These are phyloP conservation scores for Protomyces pachydermus DNA, from an alignment of 1,139 yeast genomes.

Conservation along the genomic window DNA sequence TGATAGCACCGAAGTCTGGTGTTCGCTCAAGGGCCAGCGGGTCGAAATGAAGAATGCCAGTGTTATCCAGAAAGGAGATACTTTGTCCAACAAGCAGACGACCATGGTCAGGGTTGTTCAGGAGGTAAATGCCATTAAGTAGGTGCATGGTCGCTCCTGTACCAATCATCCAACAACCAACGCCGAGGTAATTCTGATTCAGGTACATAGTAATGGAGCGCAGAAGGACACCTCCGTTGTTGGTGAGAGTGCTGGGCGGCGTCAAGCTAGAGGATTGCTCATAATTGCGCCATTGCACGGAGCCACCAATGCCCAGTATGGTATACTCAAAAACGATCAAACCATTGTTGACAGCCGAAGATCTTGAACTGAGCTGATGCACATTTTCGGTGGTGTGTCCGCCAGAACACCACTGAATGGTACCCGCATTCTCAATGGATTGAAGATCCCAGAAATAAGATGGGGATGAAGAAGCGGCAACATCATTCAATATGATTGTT, in stretches of 20 bases:
- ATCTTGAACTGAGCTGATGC: background rate
- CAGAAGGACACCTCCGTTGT: constrained; percentile 15
- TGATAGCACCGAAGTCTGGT: constrained; percentile 1
- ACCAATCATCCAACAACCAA: constrained; percentile 13
- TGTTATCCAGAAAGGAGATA: constrained; percentile 1
- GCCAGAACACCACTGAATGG: constrained; percentile 10
- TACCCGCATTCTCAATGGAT: constrained; percentile 3
- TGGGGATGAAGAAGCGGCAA: background rate
- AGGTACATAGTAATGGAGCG: background rate
- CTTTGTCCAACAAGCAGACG: background rate
- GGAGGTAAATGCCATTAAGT: background rate
- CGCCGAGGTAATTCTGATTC: constrained; percentile 4
- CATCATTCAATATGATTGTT: background rate
- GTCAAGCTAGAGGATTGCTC: too few species aligned
- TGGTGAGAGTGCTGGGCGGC: background rate
- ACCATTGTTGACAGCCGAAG: background rate
- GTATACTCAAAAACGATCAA: background rate
- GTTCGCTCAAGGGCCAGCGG: background rate
- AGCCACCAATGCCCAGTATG: too few species aligned
- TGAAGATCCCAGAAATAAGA: constrained; percentile 2
- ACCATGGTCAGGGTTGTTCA: constrained; percentile 1
- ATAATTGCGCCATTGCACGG: too few species aligned
- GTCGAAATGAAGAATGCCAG: constrained; percentile 5
- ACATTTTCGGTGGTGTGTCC: background rate
- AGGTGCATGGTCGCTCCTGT: constrained; percentile 4